Evolutionary conservation across 2,329 filamentous ascomycete genomes (phyloP).

Genomic region (Magnaporthales sp.): DNA sequence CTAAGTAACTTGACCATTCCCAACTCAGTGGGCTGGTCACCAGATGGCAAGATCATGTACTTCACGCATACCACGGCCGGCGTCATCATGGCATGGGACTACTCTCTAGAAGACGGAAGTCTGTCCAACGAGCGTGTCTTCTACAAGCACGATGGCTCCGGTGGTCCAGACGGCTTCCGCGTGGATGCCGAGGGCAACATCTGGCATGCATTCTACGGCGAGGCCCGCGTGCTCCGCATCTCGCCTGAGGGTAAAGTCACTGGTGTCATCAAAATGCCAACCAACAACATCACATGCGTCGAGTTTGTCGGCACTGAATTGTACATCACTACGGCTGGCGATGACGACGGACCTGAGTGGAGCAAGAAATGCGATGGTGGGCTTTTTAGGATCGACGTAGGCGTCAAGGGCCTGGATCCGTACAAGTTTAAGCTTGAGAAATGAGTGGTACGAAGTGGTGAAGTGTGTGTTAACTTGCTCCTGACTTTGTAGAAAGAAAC

Average conservation of each 20-base stretch:
- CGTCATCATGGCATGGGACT: slow-evolving; percentile 69
- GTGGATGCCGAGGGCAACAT: slow-evolving; percentile 78
- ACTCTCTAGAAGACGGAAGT: slow-evolving; percentile 52
- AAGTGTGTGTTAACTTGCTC: neutral
- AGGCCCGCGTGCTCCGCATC: slow-evolving; percentile 66
- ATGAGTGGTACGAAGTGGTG: neutral
- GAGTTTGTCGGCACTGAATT: slow-evolving; percentile 68
- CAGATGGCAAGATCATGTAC: slow-evolving; percentile 65
- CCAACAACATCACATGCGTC: slow-evolving; percentile 71
- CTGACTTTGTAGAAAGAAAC: neutral
- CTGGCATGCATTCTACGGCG: slow-evolving; percentile 83
- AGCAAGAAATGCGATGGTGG: slow-evolving; percentile 59
- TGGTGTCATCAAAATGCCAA: slow-evolving; percentile 68
- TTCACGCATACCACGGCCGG: slow-evolving; percentile 69
- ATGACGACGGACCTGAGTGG: slow-evolving; percentile 55
- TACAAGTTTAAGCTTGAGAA: slow-evolving; percentile 51
- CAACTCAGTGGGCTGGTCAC: slow-evolving; percentile 77
- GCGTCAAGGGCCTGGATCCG: slow-evolving; percentile 53
- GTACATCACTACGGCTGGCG: slow-evolving; percentile 68
- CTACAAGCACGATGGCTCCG: slow-evolving; percentile 58
- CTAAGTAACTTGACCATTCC: slow-evolving; percentile 65
- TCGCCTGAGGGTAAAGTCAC: slow-evolving; percentile 58
- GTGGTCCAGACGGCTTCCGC: slow-evolving; percentile 75
- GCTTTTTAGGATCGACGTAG: slow-evolving; percentile 71
- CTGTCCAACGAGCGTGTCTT: slow-evolving; percentile 63